phyloP scores from a whole-genome alignment of 1,139 yeast species.

The Suhomyces ambrosiae region DNA sequence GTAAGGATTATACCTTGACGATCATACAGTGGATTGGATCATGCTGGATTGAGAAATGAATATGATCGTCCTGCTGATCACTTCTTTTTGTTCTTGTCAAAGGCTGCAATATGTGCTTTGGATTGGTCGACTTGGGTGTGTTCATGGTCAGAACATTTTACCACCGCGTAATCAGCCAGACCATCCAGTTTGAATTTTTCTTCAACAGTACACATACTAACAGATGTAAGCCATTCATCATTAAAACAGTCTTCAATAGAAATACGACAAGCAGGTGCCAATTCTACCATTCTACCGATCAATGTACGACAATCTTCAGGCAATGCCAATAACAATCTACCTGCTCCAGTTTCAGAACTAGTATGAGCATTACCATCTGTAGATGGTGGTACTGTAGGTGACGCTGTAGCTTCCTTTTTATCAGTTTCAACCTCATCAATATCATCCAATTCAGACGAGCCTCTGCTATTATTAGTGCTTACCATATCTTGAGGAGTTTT shows the following conservation, averaged over 20 bases:
- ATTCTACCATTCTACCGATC: conserved; percentile 72
- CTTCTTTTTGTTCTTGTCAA: conserved; percentile 74
- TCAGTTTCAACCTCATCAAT: conserved; percentile 31
- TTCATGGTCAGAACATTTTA: conserved; percentile 58
- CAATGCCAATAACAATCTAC: conserved; percentile 65
- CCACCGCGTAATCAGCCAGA: conserved; percentile 35
- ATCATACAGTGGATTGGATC: too few species aligned
- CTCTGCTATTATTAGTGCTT: conserved; percentile 8
- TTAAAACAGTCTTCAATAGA: conserved; percentile 79
- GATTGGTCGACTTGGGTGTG: conserved; percentile 91
- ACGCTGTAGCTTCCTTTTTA: conserved; percentile 2
- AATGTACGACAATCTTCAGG: conserved; percentile 69
- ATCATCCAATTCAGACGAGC: conserved; percentile 27
- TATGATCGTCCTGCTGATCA: conserved; percentile 16
- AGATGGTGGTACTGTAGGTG: conserved; percentile 19
- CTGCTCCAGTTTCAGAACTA: conserved; percentile 67
- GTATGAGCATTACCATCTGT: conserved; percentile 50
- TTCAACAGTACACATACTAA: conserved; percentile 68
- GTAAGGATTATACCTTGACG: too few species aligned
- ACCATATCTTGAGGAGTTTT: conserved; percentile 37
- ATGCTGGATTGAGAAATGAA: neutral
- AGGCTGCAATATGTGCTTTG: conserved; percentile 92
- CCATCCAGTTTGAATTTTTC: conserved; percentile 37
- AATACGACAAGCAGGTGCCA: conserved; percentile 87
- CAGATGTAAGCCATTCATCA: conserved; percentile 71